These are phyloP conservation scores for Helenozyma baotianmanensis DNA, from an alignment of 805 yeast species.

Conservation along the genomic window DNA sequence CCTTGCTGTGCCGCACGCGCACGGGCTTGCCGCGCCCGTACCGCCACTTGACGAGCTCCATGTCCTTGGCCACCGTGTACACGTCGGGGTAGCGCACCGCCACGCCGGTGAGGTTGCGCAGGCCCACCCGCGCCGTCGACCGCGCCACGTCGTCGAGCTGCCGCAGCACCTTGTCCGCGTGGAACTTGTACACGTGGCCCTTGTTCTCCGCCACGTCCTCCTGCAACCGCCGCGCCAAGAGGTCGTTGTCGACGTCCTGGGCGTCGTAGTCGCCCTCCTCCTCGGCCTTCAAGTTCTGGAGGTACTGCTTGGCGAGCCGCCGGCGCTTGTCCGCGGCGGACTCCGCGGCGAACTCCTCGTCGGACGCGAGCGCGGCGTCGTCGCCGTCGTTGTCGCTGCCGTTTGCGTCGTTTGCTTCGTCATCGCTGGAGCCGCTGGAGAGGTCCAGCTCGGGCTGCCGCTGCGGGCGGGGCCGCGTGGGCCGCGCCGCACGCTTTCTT, in stretches of 20 bases:
- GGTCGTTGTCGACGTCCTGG: conserved; percentile 82
- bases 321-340: conserved; percentile 91
- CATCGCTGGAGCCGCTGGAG: conserved; percentile 33
- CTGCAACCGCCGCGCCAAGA: conserved; percentile 72
- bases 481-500: conserved; percentile 36
- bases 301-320: conserved; percentile 87
- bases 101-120: conserved; percentile 51
- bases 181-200: conserved; percentile 73
- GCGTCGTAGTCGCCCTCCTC: conserved; percentile 72
- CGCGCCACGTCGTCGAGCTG: conserved; percentile 34
- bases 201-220: conserved; percentile 87
- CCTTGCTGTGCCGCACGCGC: conserved; percentile 59
- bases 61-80: conserved; percentile 79
- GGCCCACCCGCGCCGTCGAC: conserved; percentile 52
- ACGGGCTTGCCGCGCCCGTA: conserved; percentile 50
- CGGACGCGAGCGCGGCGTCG: conserved; percentile 48
- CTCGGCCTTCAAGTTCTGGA: conserved; percentile 69
- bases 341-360: conserved; percentile 71
- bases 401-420: conserved; percentile 25
- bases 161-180: conserved; percentile 47
- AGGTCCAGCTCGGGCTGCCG: conserved; percentile 47
- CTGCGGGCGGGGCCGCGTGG: conserved; percentile 7
- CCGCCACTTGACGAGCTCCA: conserved; percentile 78
- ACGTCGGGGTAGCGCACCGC: conserved; percentile 58
- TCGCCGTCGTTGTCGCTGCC: conserved; percentile 18